Base-by-base conservation (phyloP, 2,329 filamentous ascomycete genomes). In the Exophiala bonariae region DNA sequence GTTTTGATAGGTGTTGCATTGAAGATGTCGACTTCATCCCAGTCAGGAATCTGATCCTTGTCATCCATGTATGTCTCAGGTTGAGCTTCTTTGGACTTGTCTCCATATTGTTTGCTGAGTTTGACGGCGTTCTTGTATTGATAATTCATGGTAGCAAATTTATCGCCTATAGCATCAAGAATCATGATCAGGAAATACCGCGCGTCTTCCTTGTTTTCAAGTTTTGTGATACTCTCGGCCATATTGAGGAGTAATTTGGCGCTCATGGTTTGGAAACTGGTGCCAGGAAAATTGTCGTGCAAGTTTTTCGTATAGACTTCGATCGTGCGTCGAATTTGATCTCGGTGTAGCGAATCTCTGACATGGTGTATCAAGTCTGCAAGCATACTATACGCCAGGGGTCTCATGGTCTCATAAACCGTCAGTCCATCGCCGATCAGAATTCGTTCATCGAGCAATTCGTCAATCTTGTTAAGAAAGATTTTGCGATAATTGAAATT, bases 181-280 rank as follows among this genome's bases (percentile, higher is more conserved):
- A 99, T 97, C 83, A 95, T 93, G 63, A 99, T 89, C 52, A 99
- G 74, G 65, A 96, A 96, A 66, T 97, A 91, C 4, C 95, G 85
- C 18, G 93, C 93, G 66, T 99, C 92, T 34, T 86, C 83, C 71
- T 97, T 99, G 64, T 96, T 89, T 16, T 87, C 86, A 59, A 99
- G 80, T 66, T 92, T 95, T 1, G 91, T 89, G 62, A 99, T 99
- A 65, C 89, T 95, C 62, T 99, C 95, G 0, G 92, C 93, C 89
- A 99, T 95, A 66, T 99, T 99, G 10, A 99, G 76, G 1, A 99
- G 75, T 2, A 99, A 76, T 67, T 97, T 99, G 0, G 93, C 95
- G 60, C 93, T 97, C 93, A 99, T 99, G 0, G 93, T 99, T 68
- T 99, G 95, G 64, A 99, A 99, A 67, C 92, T 99, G 0, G 95